Evolutionary conservation across 169 alveolate species (phyloP), one percentile per base, ranked within the genome.

Genomic region (Eimeria praecox): DNA sequence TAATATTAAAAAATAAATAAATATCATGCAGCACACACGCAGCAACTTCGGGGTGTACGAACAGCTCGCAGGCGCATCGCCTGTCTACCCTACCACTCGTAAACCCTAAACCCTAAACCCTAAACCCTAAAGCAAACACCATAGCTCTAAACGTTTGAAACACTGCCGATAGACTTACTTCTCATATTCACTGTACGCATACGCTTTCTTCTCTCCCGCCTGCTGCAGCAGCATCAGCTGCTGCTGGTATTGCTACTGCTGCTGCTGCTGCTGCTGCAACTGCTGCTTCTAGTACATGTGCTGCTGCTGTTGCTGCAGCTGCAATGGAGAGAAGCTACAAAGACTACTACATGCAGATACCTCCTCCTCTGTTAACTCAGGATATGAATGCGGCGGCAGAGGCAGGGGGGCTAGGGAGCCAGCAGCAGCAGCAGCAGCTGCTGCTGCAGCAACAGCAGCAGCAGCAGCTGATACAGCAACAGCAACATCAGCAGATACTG

Each of bases 341-440:
- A 10, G 56, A 35, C 30, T 77, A 44, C 87, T 77, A 44, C 56
- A 35, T 20, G 62, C 46, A 44, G 35, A 73, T 18, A 35, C 16
- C 46, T 22, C 52, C 88, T 78, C 52, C 56, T 3, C 46, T 24
- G 9, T 6, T 38, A 14, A 6, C 62, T 22, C 9, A 73, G 3
- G 85, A 30, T 9, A 35, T 40, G 85, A 5, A n/a, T 30, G 85
- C 59, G 87, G 38, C 62, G 35, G 62, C n/a, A 6, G 38, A 35
- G 87, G 40, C 35, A 24, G 87, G n/a, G 59, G 30, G 62, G 62
- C 14, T 44, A 3, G 8, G 35, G 40, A 35, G 38, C 46, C 90
- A 27, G 69, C 90, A 44, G 86, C 86, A 35, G 77, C 77, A 64
- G 77, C 77, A 64, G 77, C 77, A 64, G 90, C 38, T 46, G 62